Percentiles rank a stretch among this genome's conserved stretches.
These are phyloP conservation scores for Lomentospora prolificans DNA, from an alignment of 2,329 filamentous ascomycete species.

Conservation along the genomic window DNA sequence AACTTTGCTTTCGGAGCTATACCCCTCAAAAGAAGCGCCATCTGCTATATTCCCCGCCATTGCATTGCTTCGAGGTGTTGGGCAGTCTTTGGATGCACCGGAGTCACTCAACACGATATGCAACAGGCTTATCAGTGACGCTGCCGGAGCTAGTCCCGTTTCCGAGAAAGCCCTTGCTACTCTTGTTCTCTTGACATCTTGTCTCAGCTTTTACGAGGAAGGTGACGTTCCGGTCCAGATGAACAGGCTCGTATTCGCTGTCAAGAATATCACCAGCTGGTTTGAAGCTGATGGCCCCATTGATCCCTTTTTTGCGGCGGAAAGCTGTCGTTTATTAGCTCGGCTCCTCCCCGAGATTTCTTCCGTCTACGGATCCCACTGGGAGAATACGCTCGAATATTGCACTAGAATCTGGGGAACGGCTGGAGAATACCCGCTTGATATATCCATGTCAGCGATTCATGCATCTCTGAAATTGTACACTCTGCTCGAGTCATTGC, in stretches of 20 bases:
- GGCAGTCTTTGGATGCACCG: constrained; percentile 37
- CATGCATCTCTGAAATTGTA: constrained; percentile 67
- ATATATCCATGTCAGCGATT: constrained; percentile 50
- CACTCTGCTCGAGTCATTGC: constrained; percentile 49
- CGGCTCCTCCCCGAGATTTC: constrained; percentile 62
- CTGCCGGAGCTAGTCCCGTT: constrained; percentile 37
- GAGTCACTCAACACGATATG: constrained; percentile 42
- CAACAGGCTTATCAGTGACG: constrained; percentile 51
- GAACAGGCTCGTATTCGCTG: constrained; percentile 70
- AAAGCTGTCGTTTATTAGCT: constrained; percentile 47
- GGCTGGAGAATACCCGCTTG: constrained; percentile 28
- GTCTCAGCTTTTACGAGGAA: constrained; percentile 38
- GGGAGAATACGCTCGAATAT: constrained; percentile 56
- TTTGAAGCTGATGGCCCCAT: constrained; percentile 42
- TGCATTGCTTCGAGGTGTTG: constrained; percentile 42
- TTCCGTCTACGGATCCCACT: constrained; percentile 81
- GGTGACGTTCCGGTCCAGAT: constrained; percentile 47
- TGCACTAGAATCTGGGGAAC: constrained; percentile 48
- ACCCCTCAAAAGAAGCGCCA: constrained; percentile 35
- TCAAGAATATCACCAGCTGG: constrained; percentile 69
- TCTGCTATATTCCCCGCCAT: constrained; percentile 37
- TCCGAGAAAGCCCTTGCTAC: constrained; percentile 35
- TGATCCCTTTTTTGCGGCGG: constrained; percentile 32
- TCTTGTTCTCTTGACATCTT: constrained; percentile 45
- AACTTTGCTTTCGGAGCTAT: constrained; percentile 33